These are phyloP conservation scores for Pleurotus platypus DNA, from an alignment of 768 basidiomycete species.

Conservation along the genomic window DNA sequence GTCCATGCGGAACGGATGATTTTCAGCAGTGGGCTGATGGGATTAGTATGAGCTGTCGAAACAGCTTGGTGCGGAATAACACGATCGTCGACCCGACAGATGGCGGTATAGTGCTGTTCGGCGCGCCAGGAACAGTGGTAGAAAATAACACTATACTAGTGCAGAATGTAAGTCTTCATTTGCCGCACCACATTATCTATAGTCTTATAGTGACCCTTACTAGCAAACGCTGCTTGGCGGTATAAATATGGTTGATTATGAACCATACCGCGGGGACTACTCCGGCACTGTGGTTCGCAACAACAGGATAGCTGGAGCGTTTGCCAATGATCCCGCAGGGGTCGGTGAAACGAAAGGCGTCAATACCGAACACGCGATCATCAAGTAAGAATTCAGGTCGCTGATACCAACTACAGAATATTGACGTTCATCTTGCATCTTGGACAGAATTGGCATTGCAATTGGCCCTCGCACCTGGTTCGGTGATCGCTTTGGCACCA, in stretches of 20 bases:
- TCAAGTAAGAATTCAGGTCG: conserved; percentile 51
- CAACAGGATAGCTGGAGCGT: conserved; percentile 68
- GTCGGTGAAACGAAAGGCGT: conserved; percentile 43
- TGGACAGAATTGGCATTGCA: conserved; percentile 72
- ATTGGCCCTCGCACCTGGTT: conserved; percentile 80
- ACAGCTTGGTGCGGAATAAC: conserved; percentile 63
- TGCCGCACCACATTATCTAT: not conserved
- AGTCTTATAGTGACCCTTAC: not conserved
- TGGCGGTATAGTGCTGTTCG: conserved; percentile 78
- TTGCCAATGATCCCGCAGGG: conserved; percentile 44
- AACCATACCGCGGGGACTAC: conserved; percentile 66
- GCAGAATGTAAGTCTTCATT: conserved; percentile 43
- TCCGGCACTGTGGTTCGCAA: conserved; percentile 60
- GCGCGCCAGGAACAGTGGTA: conserved; percentile 66
- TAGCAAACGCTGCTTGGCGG: conserved; percentile 72
- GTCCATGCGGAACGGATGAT: conserved; percentile 63
- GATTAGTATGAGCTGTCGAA: conserved; percentile 68
- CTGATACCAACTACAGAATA: not conserved
- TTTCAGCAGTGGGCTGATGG: conserved; percentile 83
- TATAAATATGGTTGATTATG: conserved; percentile 75
- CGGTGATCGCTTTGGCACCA: conserved; percentile 45
- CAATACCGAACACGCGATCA: conserved; percentile 57
- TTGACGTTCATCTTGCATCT: conserved; percentile 4
- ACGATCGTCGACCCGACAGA: conserved; percentile 72
- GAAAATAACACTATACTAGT: conserved; percentile 79